Evolutionary conservation across 495 filamentous ascomycete species (phyloP), one percentile per base, ranked within the genome.

Genomic region (Penicillium desertorum): DNA sequence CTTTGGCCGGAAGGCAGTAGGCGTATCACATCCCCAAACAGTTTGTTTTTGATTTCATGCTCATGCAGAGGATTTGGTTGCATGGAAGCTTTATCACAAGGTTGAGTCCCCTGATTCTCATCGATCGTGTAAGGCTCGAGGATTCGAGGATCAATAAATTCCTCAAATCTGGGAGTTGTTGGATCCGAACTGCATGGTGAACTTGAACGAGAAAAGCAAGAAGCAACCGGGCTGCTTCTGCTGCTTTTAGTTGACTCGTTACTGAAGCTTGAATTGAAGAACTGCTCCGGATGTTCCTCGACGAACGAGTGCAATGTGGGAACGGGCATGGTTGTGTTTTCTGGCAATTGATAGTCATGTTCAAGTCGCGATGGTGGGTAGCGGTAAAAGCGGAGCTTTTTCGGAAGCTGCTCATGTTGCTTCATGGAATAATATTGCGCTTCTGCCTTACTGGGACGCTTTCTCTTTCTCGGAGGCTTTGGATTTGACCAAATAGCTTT

Each of bases 401-500:
- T 62, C 2, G 45, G 37, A 10, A 7, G 34, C 45, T 51, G n/a
- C 45, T 54, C 42, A 11, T 32, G 48, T 29, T 14, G 39, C 10
- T 61, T 27, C 19, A 43, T 42, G 10, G 42, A 41, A 46, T 20
- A 43, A 12, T 3, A 16, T 60, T 54, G 52, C 37, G 53, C 36
- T 57, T 63, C 57, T 34, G 16, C 43, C 37, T 63, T 57, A 39
- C 8, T 45, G 20, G 51, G 2, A 39, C 42, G 44, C 41, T 64
- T 64, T 56, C 55, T 61, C 49, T 61, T 64, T 37, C 51, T 61
- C 39, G 32, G 52, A 12, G 2, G 44, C 29, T 56, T 59, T 23
- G 37, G 58, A 53, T 36, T 61, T 59, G 30, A 29, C 62, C 51
- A 64, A 41, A 64, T 64, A 14, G 62, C 47, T 52, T 64, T 52